Percentiles rank a stretch among this genome's conserved stretches.
phyloP scores from a whole-genome alignment of 495 filamentous ascomycete species.

The Melanomma pulvis-pyrius region DNA sequence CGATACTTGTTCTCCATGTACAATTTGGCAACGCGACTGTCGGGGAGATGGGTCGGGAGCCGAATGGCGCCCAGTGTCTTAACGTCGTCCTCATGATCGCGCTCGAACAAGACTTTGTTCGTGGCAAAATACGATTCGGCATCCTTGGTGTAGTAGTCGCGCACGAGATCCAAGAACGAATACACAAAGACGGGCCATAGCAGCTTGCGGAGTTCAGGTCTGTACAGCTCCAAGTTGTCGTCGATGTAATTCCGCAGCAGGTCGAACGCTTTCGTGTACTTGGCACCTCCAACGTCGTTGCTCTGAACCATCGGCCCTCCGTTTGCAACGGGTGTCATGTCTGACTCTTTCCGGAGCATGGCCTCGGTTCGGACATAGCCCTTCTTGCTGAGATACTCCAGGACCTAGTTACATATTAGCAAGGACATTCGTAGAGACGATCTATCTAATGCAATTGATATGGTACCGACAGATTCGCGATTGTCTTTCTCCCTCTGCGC shows the following conservation, averaged over 20 bases:
- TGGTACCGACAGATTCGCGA: not conserved
- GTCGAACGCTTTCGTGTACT: conserved; percentile 73
- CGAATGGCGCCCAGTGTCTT: conserved; percentile 66
- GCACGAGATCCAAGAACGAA: conserved; percentile 81
- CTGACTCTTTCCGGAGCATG: conserved; percentile 89
- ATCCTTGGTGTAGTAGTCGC: conserved; percentile 69
- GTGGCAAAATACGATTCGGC: conserved; percentile 69
- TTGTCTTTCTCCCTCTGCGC: too few relatives aligned
- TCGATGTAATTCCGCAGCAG: conserved; percentile 81
- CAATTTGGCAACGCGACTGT: conserved; percentile 70
- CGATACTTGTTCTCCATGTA: conserved; percentile 85
- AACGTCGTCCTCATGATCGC: conserved; percentile 76
- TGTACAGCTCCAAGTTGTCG: conserved; percentile 88
- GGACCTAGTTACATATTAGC: conserved; percentile 61
- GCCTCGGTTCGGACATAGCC: conserved; percentile 92
- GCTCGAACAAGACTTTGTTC: conserved; percentile 69
- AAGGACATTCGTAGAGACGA: not conserved
- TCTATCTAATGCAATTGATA: not conserved
- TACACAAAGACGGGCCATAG: conserved; percentile 94
- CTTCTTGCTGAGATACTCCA: conserved; percentile 95
- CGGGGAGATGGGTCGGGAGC: conserved; percentile 73
- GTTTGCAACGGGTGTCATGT: conserved; percentile 68
- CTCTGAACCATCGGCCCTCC: conserved; percentile 55
- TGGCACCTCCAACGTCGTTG: conserved; percentile 72
- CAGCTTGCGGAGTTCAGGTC: conserved; percentile 85